phyloP scores from a whole-genome alignment of 306 rosid genomes.

The Dryas alaskensis region DNA sequence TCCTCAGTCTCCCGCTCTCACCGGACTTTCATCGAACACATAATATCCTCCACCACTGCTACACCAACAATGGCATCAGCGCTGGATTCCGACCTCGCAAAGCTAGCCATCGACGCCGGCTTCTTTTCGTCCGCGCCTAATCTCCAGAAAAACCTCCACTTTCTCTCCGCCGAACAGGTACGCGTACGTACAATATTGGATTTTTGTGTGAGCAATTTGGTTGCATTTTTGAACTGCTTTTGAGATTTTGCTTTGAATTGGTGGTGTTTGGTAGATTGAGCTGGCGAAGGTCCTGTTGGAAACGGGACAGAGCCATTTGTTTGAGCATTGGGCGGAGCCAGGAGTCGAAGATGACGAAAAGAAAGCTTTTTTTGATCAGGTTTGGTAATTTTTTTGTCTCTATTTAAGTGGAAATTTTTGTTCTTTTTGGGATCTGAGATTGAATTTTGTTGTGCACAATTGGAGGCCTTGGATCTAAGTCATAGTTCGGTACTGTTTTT shows the following conservation, averaged over 20 bases:
- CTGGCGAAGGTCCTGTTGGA: slow-evolving; percentile 58
- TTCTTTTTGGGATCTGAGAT: not conserved
- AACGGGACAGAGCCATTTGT: slow-evolving; percentile 65
- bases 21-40: slow-evolving; percentile 8
- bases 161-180: slow-evolving; percentile 65
- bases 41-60: not conserved
- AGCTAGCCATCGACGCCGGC: slow-evolving; percentile 37
- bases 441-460: not conserved
- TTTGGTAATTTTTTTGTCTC: not conserved
- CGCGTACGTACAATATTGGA: not conserved
- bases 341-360: slow-evolving; percentile 72
- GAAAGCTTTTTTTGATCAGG: slow-evolving; percentile 79
- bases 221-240: not conserved
- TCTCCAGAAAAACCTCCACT: slow-evolving; percentile 46
- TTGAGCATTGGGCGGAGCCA: slow-evolving; percentile 71
- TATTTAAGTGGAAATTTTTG: not conserved
- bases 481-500: not conserved
- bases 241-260: slow-evolving; percentile 14
- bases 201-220: not conserved
- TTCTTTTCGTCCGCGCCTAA: slow-evolving; percentile 44
- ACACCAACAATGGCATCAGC: slow-evolving; percentile 47
- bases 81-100: slow-evolving; percentile 33
- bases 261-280: slow-evolving; percentile 48
- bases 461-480: not conserved
- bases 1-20: slow-evolving; percentile 6